Base-by-base conservation (phyloP, 305 asterid genomes). In the Petunia hybrid region DNA sequence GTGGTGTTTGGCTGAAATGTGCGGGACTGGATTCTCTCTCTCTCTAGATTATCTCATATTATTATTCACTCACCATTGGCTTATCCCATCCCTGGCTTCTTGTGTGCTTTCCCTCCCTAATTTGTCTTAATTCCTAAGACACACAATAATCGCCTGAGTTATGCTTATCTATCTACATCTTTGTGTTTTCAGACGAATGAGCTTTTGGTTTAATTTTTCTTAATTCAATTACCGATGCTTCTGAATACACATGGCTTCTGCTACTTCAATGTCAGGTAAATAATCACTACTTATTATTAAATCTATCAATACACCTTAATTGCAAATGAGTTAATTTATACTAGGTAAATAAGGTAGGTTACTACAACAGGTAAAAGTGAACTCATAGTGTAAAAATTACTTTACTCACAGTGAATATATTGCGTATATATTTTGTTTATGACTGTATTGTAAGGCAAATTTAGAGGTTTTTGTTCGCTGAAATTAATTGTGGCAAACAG, bases 211-310 rank as follows among this genome's bases (percentile, higher is more conserved):
- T 79, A 59, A 80, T 79, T 83, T 81, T 41, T 67, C 48, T 63
- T 84, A 55, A 59, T 64, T 45, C 39, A 82, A 39, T 82, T 76
- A 76, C 90, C 88, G 96, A 93, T 93, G 97, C 91, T 87, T 91
- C 91, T 81, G 79, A 74, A 82, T 93, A 88, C 88, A 82, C 81
- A 95, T 95, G 98, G 84, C 89, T 77, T 85, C 90, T 86, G 89
- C 91, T 84, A 86, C 98, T 78, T 92, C 94, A 86, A 85, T 93
- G 96, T 91, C 98, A 86, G 87, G 91, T 88, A 7, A 39, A 82
- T 70, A 8, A 60, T 61, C 39, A 45, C 41, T 69, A 48, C 60
- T 35, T 48, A 22, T 53, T 53, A 10, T 53, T 53, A 10, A 60
- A 35, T 62, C 12, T 31, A 46, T 46, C 5, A 8, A 46, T 46